Evolutionary conservation across 768 basidiomycete species (phyloP), one percentile per base, ranked within the genome.

Genomic region (Mycena metata): DNA sequence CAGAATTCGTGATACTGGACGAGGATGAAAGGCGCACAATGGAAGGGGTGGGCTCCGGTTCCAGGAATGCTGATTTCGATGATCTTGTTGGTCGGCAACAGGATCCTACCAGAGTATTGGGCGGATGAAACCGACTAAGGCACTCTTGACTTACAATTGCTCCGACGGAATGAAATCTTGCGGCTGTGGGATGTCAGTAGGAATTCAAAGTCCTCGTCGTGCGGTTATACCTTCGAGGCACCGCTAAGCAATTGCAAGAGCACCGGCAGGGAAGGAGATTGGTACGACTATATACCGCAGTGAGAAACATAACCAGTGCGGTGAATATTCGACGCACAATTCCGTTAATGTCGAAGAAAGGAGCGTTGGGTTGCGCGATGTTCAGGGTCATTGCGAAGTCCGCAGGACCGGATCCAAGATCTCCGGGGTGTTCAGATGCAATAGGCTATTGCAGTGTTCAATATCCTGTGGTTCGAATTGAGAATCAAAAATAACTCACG

Each of bases 271-370:
- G 63, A 64, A 2, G 63, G 63, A 17, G 63, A 64, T 4, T 21
- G 45, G n/a, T 64, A 64, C 17, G 63, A 64, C 63, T 64, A 15
- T 0, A n/a, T 0, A 60, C 59, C 26, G 19, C 33, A 7, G 54
- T 13, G 13, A 26, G 6, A 12, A n/a, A 12, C 15, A 11, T 39
- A 10, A 39, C 8, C 12, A 19, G 2, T 30, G 23, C 41, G 11
- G 2, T 16, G 5, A 30, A 3, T 17, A 19, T n/a, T 72, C 71
- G 7, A 47, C 67, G 56, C 36, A 69, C 67, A 51, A 71, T 62
- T n/a, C 71, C 71, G 43, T 71, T 70, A 55, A 71, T 66, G 45
- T 66, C 64, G 47, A 70, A 71, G 61, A 72, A 70, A 7, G 71
- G 71, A 46, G 58, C 13, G 54, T 64, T 72, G 3, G 65, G 69